Evolutionary conservation across 176 grass and related monocot species (phyloP), one percentile per base, ranked within the genome.

Genomic region (Lolium perenne): DNA sequence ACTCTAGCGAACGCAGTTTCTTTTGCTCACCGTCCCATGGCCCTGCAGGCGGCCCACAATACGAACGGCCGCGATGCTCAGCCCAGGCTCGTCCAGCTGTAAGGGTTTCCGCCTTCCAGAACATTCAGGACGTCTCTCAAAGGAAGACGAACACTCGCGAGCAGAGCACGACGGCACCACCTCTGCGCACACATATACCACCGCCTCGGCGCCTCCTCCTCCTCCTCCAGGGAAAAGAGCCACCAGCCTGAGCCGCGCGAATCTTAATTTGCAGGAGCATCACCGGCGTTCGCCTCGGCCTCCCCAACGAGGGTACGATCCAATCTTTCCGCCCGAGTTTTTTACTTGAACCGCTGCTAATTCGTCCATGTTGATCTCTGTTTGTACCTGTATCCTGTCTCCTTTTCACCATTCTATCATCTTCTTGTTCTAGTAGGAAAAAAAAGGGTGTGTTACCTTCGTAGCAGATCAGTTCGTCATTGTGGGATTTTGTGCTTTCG

Each of bases 71-170:
- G 25, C 51, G 58, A 84, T 53, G 71, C 53, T 15, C 6, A 59
- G 62, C 74, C 14, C 74, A 54, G 10, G 38, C 10, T 48, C 21
- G 18, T 41, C 29, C 16, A 59, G 14, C 55, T 21, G 38, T n/a
- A 45, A 79, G 74, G 38, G 64, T 66, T 67, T 18, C 57, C 63
- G 65, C 61, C 74, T 86, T 86, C 76, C 56, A 61, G 84, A 86
- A 86, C 38, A 38, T 86, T 72, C 81, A 51, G 43, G 61, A 81
- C 21, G 22, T 8, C 23, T 76, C 73, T 53, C 73, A 76, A 53
- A 76, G 73, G 48, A 54, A 54, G 73, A 32, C 48, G 73, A 76
- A 76, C 48, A 53, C 73, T 51, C 73, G 14, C 59, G 77, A 50
- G 71, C 29, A 18, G 26, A 29, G 26, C 26, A 29, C 53, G 50